These are phyloP conservation scores for Curvularia verruculosa DNA, from an alignment of 2,329 filamentous ascomycete genomes.

Conservation along the genomic window DNA sequence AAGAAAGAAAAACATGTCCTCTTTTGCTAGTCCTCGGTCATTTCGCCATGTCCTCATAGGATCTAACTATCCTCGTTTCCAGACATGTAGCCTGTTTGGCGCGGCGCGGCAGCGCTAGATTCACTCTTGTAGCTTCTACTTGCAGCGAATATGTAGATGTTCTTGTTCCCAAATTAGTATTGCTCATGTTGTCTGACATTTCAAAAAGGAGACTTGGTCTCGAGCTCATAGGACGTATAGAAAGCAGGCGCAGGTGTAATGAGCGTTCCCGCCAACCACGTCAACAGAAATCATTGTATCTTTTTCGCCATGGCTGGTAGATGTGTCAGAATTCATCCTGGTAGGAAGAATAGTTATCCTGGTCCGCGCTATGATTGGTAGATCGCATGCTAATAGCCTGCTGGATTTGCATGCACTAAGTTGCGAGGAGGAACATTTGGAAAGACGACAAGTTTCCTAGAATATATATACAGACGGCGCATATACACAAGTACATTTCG, in stretches of 20 bases:
- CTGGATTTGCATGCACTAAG: too few species aligned
- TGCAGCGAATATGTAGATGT: neutral
- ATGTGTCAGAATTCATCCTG: too few species aligned
- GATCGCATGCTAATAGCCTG: too few species aligned
- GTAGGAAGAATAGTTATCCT: too few species aligned
- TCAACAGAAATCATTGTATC: too few species aligned
- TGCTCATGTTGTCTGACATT: neutral
- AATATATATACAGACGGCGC: too few species aligned
- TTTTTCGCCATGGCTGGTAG: too few species aligned
- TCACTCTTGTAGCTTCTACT: constrained; percentile 1
- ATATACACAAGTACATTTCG: too few species aligned
- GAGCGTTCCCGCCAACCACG: too few species aligned
- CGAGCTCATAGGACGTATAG: neutral
- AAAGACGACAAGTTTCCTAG: too few species aligned
- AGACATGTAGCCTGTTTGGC: constrained; percentile 3
- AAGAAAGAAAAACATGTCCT: neutral
- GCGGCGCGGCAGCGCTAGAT: constrained; percentile 9
- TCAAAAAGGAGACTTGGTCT: neutral
- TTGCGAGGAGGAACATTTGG: too few species aligned
- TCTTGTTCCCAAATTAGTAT: neutral
- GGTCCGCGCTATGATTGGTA: too few species aligned
- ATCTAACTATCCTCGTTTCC: constrained; percentile 6
- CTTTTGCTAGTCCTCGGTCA: constrained; percentile 4
- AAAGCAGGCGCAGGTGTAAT: neutral
- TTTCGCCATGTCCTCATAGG: constrained; percentile 2